Evolutionary conservation across 225 moss, liverwort and hornwort genomes (phyloP).

Genomic region (Pseudoscleropodium purum): DNA sequence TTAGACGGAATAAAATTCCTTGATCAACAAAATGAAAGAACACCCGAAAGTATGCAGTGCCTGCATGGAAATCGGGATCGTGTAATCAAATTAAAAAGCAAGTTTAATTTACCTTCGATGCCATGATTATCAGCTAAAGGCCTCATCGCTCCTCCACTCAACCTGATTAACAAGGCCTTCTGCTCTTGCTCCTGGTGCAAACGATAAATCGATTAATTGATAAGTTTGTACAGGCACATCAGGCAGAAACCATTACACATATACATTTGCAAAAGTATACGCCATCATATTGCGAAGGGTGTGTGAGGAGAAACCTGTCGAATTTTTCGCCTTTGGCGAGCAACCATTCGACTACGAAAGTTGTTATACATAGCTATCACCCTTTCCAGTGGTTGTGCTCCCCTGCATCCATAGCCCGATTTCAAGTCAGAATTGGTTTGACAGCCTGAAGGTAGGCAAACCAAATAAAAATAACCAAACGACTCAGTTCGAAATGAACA

Average conservation of each 20-base stretch:
- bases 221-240: background rate
- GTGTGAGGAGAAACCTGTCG: slow-evolving; percentile 39
- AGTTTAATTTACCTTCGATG: slow-evolving; percentile 12
- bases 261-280: background rate
- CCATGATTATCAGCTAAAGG: slow-evolving; percentile 18
- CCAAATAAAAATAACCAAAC: background rate
- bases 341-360: slow-evolving; percentile 65
- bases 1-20: background rate
- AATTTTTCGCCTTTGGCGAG: slow-evolving; percentile 62
- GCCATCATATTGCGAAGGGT: background rate
- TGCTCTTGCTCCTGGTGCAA: slow-evolving; percentile 29
- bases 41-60: background rate
- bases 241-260: background rate
- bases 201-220: background rate
- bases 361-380: slow-evolving; percentile 62
- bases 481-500: background rate
- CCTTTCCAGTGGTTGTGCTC: slow-evolving; percentile 70
- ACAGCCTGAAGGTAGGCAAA: background rate
- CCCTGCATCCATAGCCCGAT: slow-evolving; percentile 19
- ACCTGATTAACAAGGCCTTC: slow-evolving; percentile 27
- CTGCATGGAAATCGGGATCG: background rate
- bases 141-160: slow-evolving; percentile 37
- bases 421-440: background rate
- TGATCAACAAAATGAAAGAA: background rate
- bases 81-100: background rate